These are phyloP conservation scores for Hymenoscyphus salicellus DNA, from an alignment of 2,329 filamentous ascomycete species.

Conservation along the genomic window DNA sequence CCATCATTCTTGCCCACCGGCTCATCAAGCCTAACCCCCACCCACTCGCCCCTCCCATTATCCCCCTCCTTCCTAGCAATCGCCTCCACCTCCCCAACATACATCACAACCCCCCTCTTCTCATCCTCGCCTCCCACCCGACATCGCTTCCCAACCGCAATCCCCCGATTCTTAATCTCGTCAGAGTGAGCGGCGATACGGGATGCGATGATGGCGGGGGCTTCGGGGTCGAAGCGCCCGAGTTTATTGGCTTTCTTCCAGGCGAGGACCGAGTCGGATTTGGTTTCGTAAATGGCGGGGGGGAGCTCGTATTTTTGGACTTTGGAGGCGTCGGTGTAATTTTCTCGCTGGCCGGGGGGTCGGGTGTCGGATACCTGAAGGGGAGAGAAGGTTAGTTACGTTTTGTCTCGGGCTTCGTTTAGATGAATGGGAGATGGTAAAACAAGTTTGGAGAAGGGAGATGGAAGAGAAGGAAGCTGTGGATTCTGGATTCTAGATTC, in stretches of 20 bases:
- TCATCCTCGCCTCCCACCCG: slow-evolving; percentile 65
- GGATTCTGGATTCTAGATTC: not conserved
- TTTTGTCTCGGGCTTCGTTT: not conserved
- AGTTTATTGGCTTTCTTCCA: slow-evolving; percentile 96
- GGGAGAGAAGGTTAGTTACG: slow-evolving; percentile 15
- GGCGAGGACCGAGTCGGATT: slow-evolving; percentile 82
- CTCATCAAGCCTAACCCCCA: slow-evolving; percentile 74
- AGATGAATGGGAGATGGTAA: not conserved
- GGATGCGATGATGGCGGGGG: slow-evolving; percentile 69
- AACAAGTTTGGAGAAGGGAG: not conserved
- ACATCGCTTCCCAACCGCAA: slow-evolving; percentile 61
- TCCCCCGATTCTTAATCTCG: slow-evolving; percentile 68
- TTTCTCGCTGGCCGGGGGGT: slow-evolving; percentile 69
- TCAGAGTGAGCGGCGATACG: slow-evolving; percentile 65
- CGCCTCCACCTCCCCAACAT: slow-evolving; percentile 71
- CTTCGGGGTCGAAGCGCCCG: slow-evolving; percentile 90
- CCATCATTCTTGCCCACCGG: slow-evolving; percentile 82
- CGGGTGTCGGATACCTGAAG: slow-evolving; percentile 74
- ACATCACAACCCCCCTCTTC: slow-evolving; percentile 65
- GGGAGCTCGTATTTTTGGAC: slow-evolving; percentile 91
- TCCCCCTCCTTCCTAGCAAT: slow-evolving; percentile 49
- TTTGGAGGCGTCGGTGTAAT: slow-evolving; percentile 75
- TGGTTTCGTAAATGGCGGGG: slow-evolving; percentile 78
- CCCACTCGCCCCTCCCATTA: slow-evolving; percentile 62
- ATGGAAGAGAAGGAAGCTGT: not conserved